Evolutionary conservation across 2,329 filamentous ascomycete genomes (phyloP), one percentile per base, ranked within the genome.

Genomic region (Hypoxylon sp.): DNA sequence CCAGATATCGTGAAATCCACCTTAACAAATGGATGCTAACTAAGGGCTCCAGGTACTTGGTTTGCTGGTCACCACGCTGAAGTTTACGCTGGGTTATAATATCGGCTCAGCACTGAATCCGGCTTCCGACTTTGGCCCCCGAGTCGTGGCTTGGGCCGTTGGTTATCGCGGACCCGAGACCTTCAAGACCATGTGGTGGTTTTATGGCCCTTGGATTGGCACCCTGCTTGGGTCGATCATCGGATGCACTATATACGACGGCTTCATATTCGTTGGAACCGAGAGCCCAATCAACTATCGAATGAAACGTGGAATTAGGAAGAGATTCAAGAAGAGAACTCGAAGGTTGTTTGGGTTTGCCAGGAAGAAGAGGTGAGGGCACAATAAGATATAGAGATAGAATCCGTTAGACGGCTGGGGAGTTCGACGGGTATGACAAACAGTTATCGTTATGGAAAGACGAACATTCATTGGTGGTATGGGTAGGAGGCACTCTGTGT

Each of bases 31-130:
- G 14, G 32, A 59, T 14, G 25, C 57, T 66, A 28, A 57, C 19
- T 21, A 38, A 7, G 2, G 23, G 7, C 21, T 34, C 10, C 58
- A 70, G 30, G 72, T 81, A 0, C 65, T 81, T 2, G 79, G 80
- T 5, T 67, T 81, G 19, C 63, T 81, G 2, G 69, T 80, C 2
- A 76, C 78, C 0, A 77, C 75, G 1, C 71, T 81, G 21, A 80
- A 79, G 61, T 79, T 80, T 53, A 76, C 77, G 0, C 59, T 81
- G 1, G 79, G 77, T 0, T 79, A 79, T 43, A 80, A 80, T 46
- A 79, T 77, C 5, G 80, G 79, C 2, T 77, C 79, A 2, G 76
- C 79, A 0, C 57, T 81, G 59, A 81, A 80, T 28, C 79, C 79
- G 13, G 80, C 79, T 0, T 78, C 78, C 3, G 79, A 80, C 32